A percentile compares a stretch with the other conserved stretches of the same genome.
Evolutionary conservation across 176 grass and related monocot species (phyloP).

Genomic region (Oryza coarctata): DNA sequence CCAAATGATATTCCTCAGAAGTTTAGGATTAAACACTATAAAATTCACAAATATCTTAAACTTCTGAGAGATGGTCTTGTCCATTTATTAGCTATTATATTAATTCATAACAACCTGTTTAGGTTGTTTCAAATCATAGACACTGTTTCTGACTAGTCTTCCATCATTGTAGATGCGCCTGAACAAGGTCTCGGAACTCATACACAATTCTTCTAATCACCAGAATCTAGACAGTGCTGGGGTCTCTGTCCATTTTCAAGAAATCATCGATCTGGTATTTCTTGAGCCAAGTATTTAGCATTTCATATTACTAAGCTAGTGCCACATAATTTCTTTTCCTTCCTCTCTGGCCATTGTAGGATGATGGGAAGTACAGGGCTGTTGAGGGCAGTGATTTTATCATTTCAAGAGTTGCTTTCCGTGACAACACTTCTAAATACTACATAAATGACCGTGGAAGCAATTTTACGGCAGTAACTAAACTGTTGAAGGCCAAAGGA

Average conservation of each 20-base stretch:
- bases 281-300: constrained; percentile 30
- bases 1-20: constrained; percentile 5
- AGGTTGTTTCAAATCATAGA: background rate
- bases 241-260: constrained; percentile 96
- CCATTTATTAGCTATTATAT: constrained; percentile 11
- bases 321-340: constrained; percentile 23
- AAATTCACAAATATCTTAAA: constrained; percentile 1
- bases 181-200: constrained; percentile 97
- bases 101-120: constrained; percentile 5
- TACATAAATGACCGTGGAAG: constrained; percentile 88
- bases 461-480: constrained; percentile 97
- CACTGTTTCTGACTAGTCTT: constrained; percentile 22
- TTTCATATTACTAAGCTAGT: constrained; percentile 11
- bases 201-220: constrained; percentile 94
- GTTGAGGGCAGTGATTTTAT: constrained; percentile 78
- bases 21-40: constrained; percentile 8
- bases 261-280: constrained; percentile 94
- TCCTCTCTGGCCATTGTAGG: constrained; percentile 48
- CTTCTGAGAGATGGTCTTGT: background rate
- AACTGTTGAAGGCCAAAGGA: constrained; percentile 80
- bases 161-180: constrained; percentile 73
- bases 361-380: constrained; percentile 70
- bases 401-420: constrained; percentile 86
- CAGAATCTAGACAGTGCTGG: constrained; percentile 86
- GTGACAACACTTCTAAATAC: constrained; percentile 93